Evolutionary conservation across 1,284 basidiomycete species (phyloP), one percentile per base, ranked within the genome.

Genomic region (Marasmius fiardii): DNA sequence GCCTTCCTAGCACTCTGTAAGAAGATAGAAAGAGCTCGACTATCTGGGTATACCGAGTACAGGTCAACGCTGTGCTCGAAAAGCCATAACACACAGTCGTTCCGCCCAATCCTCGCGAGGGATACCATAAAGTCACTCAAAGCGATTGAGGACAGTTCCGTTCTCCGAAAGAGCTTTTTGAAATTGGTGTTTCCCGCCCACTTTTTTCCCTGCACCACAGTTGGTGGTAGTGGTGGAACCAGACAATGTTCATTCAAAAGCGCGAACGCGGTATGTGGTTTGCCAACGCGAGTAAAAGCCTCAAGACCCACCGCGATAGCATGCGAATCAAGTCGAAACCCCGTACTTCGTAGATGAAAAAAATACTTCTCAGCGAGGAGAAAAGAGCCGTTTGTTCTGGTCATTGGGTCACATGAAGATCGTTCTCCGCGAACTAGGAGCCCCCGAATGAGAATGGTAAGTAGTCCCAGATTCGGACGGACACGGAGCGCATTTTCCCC

Each of bases 1-100:
- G 82, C 80, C 16, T 77, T 69, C 1, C 82, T 72, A 0, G 84
- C 85, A 0, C 83, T 74, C 47, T 82, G 76, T 39, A 92, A 75
- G 14, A 92, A 64, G 52, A 85, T 74, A 41, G 76, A 74, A 54
- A 92, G 75, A 28, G 85, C 80, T 43, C 70, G 66, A 1, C 73
- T 66, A 55, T 86, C 79, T 0, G 85, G 86, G 1, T 68, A 62
- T 0, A 85, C 71, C 7, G 70, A 74, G 65, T 86, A 92, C 3
- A 87, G 63, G 0, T 65, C 56, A 1, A 71, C 69, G 69, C 88
- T 78, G 16, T 78, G 64, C 20, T 83, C 81, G 82, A 85, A 92
- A 6, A 91, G 61, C 43, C 71, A 71, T 64, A 86, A 86, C 1
- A 85, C 76, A 2, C 77, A 67, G 60, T 86, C 85, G 0, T 84